Percentiles rank a stretch among this genome's conserved stretches.
Evolutionary conservation across 2,329 filamentous ascomycete genomes (phyloP).

Genomic region (Penicillium digitatum): DNA sequence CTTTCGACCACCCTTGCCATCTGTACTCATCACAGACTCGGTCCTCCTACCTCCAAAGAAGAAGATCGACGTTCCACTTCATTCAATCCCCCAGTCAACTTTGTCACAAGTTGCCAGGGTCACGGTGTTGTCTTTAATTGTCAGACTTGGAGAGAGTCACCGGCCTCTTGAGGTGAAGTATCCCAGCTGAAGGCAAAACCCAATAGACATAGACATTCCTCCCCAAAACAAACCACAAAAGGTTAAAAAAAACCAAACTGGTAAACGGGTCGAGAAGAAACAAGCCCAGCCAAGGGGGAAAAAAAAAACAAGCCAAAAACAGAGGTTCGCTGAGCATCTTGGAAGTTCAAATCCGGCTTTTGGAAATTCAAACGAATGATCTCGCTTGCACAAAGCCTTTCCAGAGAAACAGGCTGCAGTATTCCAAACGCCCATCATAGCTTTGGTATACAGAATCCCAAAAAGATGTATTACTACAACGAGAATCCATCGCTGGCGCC

Average conservation of each 20-base stretch:
- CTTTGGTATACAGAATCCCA: background rate
- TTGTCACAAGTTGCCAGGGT: constrained; percentile 11
- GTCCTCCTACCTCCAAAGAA: background rate
- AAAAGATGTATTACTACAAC: background rate
- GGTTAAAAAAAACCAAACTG: background rate
- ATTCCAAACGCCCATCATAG: background rate
- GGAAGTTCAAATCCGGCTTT: constrained; percentile 21
- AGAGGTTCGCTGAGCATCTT: constrained; percentile 5
- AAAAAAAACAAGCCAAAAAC: constrained; percentile 6
- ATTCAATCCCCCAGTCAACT: background rate
- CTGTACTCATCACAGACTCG: background rate
- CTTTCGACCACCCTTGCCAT: background rate
- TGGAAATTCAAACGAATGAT: constrained; percentile 12
- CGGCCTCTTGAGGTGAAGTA: constrained; percentile 13
- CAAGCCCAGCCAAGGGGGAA: background rate
- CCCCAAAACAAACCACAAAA: background rate
- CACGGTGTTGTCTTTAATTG: constrained; percentile 12
- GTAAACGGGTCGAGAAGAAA: background rate
- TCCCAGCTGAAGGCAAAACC: background rate
- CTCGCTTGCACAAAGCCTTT: constrained; percentile 6
- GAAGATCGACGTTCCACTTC: background rate
- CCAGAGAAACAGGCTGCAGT: background rate
- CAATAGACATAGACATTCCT: background rate
- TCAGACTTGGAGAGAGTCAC: constrained; percentile 17
- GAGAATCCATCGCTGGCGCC: background rate